Percentiles rank a stretch among this genome's conserved stretches.
Evolutionary conservation across 2,329 filamentous ascomycete species (phyloP).

Genomic region (Talaromyces verruculosus): DNA sequence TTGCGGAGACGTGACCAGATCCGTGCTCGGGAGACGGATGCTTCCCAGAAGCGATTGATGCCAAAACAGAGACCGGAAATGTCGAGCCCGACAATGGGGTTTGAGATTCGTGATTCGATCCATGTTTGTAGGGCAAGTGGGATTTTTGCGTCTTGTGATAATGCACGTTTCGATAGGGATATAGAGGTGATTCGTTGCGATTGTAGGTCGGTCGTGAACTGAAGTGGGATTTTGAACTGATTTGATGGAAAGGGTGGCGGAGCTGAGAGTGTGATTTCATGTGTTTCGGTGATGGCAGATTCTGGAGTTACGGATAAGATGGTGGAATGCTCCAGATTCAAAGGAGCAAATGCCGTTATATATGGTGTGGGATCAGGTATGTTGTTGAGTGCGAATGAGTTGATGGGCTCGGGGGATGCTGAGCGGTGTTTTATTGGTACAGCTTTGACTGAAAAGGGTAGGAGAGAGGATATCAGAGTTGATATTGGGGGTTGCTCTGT

Average conservation of each 20-base stretch:
- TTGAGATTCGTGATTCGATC: slow-evolving; percentile 37
- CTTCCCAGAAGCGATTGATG: slow-evolving; percentile 45
- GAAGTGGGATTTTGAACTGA: slow-evolving; percentile 36
- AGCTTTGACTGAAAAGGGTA: slow-evolving; percentile 41
- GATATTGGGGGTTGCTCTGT: slow-evolving; percentile 33
- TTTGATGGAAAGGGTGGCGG: slow-evolving; percentile 38
- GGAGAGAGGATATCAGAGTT: slow-evolving; percentile 40
- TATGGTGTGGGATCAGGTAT: slow-evolving; percentile 63
- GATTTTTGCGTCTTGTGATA: slow-evolving; percentile 27
- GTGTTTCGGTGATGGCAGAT: slow-evolving; percentile 32
- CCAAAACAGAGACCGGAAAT: slow-evolving; percentile 45
- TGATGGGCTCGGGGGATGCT: slow-evolving; percentile 55
- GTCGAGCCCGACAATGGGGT: slow-evolving; percentile 38
- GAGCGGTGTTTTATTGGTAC: slow-evolving; percentile 25
- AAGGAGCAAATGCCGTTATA: slow-evolving; percentile 68
- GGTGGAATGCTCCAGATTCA: slow-evolving; percentile 53
- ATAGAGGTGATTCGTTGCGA: slow-evolving; percentile 37
- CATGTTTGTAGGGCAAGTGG: slow-evolving; percentile 36
- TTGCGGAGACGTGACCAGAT: slow-evolving; percentile 39
- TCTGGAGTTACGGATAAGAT: slow-evolving; percentile 26
- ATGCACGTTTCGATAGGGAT: slow-evolving; percentile 27
- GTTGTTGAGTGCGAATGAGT: slow-evolving; percentile 61
- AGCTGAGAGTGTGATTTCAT: slow-evolving; percentile 38
- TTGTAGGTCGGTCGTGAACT: slow-evolving; percentile 38
- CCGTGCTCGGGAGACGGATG: slow-evolving; percentile 37